Percentiles rank a stretch among this genome's conserved stretches.
Evolutionary conservation across 208 protist species (phyloP).

Genomic region (Trypanosoma boissoni): DNA sequence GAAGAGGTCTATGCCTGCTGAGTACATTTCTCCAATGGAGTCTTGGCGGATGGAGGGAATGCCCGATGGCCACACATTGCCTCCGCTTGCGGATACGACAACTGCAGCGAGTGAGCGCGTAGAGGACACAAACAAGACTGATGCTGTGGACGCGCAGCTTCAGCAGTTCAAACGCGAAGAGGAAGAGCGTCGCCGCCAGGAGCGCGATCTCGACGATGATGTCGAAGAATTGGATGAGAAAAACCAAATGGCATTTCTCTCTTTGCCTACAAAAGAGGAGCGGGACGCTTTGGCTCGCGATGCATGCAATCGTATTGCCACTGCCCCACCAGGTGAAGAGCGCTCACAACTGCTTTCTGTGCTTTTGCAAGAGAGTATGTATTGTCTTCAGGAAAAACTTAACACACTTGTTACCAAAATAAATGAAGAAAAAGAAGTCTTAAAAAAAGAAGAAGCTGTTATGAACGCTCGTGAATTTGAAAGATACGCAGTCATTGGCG

Average conservation of each 20-base stretch:
- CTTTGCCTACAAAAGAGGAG: not conserved
- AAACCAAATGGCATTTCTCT: not conserved
- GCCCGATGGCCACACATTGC: not conserved
- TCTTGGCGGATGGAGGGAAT: not conserved
- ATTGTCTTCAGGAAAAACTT: not conserved
- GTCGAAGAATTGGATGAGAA: not conserved
- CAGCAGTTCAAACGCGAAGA: not conserved
- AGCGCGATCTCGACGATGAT: not conserved
- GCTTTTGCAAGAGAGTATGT: not conserved
- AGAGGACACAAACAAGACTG: not conserved
- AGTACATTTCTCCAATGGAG: not conserved
- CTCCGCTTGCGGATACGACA: too few species aligned
- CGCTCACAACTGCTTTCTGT: not conserved
- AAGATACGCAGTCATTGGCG: conserved; percentile 27
- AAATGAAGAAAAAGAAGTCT: not conserved
- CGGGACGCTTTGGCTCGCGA: not conserved
- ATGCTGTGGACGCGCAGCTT: not conserved
- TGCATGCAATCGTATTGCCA: not conserved
- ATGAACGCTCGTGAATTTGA: not conserved
- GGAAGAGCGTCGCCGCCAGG: not conserved
- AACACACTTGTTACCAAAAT: not conserved
- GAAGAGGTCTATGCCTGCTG: not conserved
- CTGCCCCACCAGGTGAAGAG: not conserved
- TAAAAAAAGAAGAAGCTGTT: conserved; percentile 4
- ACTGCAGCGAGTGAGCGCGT: too few species aligned